Evolutionary conservation across 1,284 basidiomycete genomes (phyloP), one percentile per base, ranked within the genome.

Genomic region (Exobasidium rhododendri): DNA sequence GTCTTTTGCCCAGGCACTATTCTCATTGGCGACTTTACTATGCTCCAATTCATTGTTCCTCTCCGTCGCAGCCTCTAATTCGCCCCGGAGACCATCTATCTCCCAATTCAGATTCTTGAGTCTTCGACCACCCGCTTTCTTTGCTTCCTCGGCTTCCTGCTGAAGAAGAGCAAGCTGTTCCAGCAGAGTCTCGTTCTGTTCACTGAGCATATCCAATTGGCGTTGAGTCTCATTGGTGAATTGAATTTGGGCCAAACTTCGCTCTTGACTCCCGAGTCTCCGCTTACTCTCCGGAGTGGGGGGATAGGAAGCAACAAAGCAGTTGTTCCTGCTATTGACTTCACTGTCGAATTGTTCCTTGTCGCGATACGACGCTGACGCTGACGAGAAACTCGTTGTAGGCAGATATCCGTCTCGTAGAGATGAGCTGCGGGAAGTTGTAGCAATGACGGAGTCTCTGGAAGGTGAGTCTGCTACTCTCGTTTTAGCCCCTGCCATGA

Each of bases 121-220:
- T 50, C 54, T 66, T 32, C 65, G 65, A 57, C 70, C 62, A 20
- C 73, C 74, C 22, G 69, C 65, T 30, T 31, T 47, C 4, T 72
- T 66, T 3, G 71, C 68, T 32, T 56, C 60, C 35, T 74, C 72
- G 2, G 74, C 70, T 57, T 75, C 71, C 29, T 49, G 31, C 24
- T 74, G 71, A n/a, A 76, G 70, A 28, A 71, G 69, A 0, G 68
- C 65, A 29, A 75, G 66, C 46, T 75, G 72, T 40, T 63, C 65
- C 31, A 73, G 65, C 3, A 75, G 65, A 3, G 64, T 58, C 7
- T 75, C 73, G 56, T 75, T 75, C 35, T 74, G 72, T 50, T 66
- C 61, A 56, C 66, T 65, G 10, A 75, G 65, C 3, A 53, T 54
- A 2, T 68, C 70, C 17, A 75, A 69, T 59, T 74, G 70, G 28